phyloP scores from a whole-genome alignment of 176 grass and related monocot genomes.

The Avena insularis region DNA sequence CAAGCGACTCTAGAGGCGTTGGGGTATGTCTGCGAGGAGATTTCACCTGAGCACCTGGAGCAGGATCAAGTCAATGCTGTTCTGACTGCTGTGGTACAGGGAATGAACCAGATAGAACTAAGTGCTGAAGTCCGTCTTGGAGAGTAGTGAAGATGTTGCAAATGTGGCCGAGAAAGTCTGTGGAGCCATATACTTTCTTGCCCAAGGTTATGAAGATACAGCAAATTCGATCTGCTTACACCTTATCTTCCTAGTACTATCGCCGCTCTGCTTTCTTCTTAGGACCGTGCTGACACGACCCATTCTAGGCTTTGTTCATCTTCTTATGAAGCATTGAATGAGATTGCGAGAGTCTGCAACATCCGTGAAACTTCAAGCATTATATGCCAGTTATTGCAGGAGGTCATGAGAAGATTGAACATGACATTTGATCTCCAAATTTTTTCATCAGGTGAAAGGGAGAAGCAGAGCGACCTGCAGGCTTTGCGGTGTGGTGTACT shows the following conservation, averaged over 20 bases:
- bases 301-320: conserved; percentile 69
- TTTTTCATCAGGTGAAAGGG: conserved; percentile 69
- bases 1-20: conserved; percentile 81
- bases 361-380: conserved; percentile 65
- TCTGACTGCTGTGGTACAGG: conserved; percentile 80
- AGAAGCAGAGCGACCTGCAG: conserved; percentile 86
- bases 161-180: too few relatives aligned
- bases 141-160: too few relatives aligned
- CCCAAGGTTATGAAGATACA: too few relatives aligned
- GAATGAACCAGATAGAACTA: conserved; percentile 72
- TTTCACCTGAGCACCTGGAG: conserved; percentile 75
- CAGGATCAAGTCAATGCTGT: conserved; percentile 91
- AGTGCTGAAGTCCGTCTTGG: conserved; percentile 77
- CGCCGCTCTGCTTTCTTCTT: too few relatives aligned
- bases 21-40: conserved; percentile 91
- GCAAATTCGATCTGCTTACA: too few relatives aligned
- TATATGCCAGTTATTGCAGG: conserved; percentile 65
- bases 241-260: too few relatives aligned
- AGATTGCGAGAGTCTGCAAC: conserved; percentile 77
- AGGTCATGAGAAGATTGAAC: conserved; percentile 78
- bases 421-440: conserved; percentile 70
- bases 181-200: too few relatives aligned
- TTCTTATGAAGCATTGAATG: conserved; percentile 84
- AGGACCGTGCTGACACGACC: not conserved
- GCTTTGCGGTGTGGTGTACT: conserved; percentile 79